Base-by-base conservation (phyloP, 345 rosid species). In the Dipteronia dyeriana region DNA sequence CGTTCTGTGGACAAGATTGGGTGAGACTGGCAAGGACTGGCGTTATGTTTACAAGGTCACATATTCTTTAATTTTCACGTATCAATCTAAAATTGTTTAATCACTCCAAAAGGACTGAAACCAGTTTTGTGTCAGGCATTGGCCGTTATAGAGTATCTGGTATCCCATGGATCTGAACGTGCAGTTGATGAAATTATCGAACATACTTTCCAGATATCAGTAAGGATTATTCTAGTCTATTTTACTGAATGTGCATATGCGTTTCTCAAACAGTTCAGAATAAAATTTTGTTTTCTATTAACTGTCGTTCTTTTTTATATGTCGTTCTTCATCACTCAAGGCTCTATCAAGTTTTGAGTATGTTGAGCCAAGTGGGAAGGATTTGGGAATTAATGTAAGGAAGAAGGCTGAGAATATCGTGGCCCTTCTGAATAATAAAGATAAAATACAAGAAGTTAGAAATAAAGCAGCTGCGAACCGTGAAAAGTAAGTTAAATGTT, bases 111-210 rank as follows among this genome's bases (percentile, higher is more conserved):
- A 25, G 49, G 12, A 73, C 62, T 70, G 54, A 62, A 75, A 41
- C 61, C 45, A 64, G 51, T 79, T 79, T 39, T 62, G 13, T 75
- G 38, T 70, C 90, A 96, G 99, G 94, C 97, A 79, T 78, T 94
- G 84, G 84, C 98, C 79, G 99, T 97, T 75, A 84, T 94, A 66
- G 99, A 97, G 77, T 94, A 92, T 86, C 86, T 97, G 87, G 84
- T 97, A 78, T 90, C 97, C 68, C 93, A 97, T 73, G 99, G 99
- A 76, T 97, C 99, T n/a, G 98, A 96, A 68, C 91, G 95, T 79
- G 99, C 97, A 0, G 97, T 94, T 66, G 99, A 97, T 79, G 99
- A 94, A 77, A 94, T 97, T 75, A 89, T 94, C 41, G 99, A 96
- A 81, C 99, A 97, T 73, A 92, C 97, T 65, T 94, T 83, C 85